phyloP scores from a whole-genome alignment of 345 rosid species.

The Camelina hispida region DNA sequence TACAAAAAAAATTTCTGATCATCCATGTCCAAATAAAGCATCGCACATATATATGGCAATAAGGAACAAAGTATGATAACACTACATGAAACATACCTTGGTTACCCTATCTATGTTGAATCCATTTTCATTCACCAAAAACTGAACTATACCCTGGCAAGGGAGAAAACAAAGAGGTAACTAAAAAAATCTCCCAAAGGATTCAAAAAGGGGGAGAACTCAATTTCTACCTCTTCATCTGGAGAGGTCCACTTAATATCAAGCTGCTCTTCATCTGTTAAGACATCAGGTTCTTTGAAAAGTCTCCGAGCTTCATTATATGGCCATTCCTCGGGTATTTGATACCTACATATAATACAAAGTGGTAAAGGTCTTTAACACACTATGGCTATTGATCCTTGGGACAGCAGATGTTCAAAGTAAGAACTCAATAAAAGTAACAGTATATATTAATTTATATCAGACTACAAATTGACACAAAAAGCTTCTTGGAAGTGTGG shows the following conservation, averaged over 20 bases:
- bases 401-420: not conserved
- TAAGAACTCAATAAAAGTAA: constrained; percentile 11
- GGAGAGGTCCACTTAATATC: constrained; percentile 88
- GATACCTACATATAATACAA: constrained; percentile 57
- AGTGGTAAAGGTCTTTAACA: not conserved
- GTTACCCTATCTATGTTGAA: constrained; percentile 82
- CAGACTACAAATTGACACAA: constrained; percentile 4
- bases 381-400: constrained; percentile 1
- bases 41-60: constrained; percentile 19
- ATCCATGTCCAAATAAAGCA: not conserved
- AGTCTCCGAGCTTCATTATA: constrained; percentile 79
- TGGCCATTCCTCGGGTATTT: constrained; percentile 88
- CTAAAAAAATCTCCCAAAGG: not conserved
- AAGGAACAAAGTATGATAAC: constrained; percentile 18
- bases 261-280: constrained; percentile 62
- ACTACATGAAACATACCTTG: constrained; percentile 56
- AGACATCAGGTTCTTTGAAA: constrained; percentile 81
- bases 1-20: not conserved
- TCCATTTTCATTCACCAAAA: constrained; percentile 92
- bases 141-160: constrained; percentile 62
- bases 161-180: not conserved
- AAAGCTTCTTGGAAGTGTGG: not conserved
- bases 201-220: constrained; percentile 18
- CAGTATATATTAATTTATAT: not conserved
- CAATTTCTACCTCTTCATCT: constrained; percentile 76